Conservation (phyloP, 164 flowering plant genomes). For the Nelumbo lutea region DNA sequence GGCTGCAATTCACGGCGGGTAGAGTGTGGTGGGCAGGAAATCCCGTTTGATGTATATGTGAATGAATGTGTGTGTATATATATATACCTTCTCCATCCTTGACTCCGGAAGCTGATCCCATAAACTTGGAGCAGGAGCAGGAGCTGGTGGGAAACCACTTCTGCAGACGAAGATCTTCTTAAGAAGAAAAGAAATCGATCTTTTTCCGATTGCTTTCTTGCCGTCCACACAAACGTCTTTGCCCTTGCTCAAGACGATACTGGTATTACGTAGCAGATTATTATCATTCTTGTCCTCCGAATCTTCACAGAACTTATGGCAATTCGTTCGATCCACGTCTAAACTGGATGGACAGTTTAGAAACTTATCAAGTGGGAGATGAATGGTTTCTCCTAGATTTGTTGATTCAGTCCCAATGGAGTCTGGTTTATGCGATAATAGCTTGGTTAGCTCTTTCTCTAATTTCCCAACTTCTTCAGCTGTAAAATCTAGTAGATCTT, state of each 20-base stretch:
- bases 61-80: slow-evolving; percentile 9
- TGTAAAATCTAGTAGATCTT: slow-evolving; percentile 56
- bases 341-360: slow-evolving; percentile 89
- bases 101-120: slow-evolving; percentile 69
- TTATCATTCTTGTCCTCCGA: slow-evolving; percentile 25
- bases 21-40: no score
- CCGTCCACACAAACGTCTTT: slow-evolving; percentile 46
- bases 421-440: slow-evolving; percentile 47
- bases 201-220: slow-evolving; percentile 47
- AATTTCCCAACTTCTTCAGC: slow-evolving; percentile 79
- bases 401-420: slow-evolving; percentile 11
- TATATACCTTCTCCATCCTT: slow-evolving; percentile 64
- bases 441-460: slow-evolving; percentile 45
- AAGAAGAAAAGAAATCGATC: slow-evolving; percentile 64
- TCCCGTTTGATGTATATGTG: neutral
- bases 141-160: slow-evolving; percentile 40
- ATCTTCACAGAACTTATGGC: slow-evolving; percentile 10
- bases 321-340: slow-evolving; percentile 55
- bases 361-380: slow-evolving; percentile 75
- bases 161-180: slow-evolving; percentile 66
- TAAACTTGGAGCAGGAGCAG: slow-evolving; percentile 26
- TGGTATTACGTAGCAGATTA: slow-evolving; percentile 44
- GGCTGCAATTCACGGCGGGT: no score
- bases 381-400: slow-evolving; percentile 19
- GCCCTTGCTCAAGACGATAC: slow-evolving; percentile 56